These are phyloP conservation scores for Amorphotheca resinae DNA, from an alignment of 495 filamentous ascomycete genomes.

Conservation along the genomic window DNA sequence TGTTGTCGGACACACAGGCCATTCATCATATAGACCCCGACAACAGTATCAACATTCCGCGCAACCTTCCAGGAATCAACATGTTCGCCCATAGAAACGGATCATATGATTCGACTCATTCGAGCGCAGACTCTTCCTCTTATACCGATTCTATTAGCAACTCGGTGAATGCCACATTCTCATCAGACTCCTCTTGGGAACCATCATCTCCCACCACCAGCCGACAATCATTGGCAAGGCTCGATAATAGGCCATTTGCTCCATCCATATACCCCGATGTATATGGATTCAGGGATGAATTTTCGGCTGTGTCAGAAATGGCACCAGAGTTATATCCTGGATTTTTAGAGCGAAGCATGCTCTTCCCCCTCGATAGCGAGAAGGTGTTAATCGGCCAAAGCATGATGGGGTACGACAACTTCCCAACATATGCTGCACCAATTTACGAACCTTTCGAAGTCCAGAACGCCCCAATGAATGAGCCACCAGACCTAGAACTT, in stretches of 20 bases:
- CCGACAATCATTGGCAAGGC: neutral
- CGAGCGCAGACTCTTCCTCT: neutral
- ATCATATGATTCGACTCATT: neutral
- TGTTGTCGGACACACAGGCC: no score
- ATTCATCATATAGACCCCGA: no score
- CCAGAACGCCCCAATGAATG: neutral
- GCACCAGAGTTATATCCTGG: neutral
- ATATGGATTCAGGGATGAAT: neutral
- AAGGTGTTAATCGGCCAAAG: neutral
- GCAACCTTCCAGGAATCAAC: neutral
- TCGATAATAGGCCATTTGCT: constrained; percentile 1
- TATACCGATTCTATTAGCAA: neutral
- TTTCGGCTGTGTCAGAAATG: neutral
- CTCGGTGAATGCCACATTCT: neutral
- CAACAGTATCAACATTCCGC: neutral
- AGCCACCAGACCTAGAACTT: neutral
- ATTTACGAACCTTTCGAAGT: neutral
- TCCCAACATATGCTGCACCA: neutral
- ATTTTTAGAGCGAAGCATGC: neutral
- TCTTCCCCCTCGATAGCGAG: neutral
- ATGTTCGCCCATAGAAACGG: neutral
- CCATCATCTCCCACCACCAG: neutral
- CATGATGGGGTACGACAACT: constrained; percentile 1
- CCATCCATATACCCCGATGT: neutral
- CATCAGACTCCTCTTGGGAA: neutral